These are phyloP conservation scores for Mortierella sp. DNA, from an alignment of 371 early-diverging fungal genomes.

Conservation along the genomic window DNA sequence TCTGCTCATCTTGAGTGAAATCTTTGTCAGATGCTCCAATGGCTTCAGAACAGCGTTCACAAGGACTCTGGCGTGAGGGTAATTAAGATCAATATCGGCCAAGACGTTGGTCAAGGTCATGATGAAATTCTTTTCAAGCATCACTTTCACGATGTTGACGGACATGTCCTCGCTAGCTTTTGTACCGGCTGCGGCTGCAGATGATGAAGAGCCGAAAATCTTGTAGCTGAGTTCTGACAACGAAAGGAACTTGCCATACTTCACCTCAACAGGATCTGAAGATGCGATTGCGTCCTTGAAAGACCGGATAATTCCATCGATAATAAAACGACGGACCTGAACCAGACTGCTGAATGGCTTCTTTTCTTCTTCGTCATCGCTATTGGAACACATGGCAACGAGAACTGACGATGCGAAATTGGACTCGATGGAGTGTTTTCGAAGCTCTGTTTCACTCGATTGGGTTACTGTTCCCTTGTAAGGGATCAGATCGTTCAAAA, in stretches of 20 bases:
- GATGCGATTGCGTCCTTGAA: constrained; percentile 73
- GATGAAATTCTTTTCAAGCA: constrained; percentile 94
- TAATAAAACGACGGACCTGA: constrained; percentile 74
- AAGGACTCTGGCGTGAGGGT: constrained; percentile 84
- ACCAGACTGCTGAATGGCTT: constrained; percentile 67
- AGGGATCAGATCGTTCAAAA: constrained; percentile 75
- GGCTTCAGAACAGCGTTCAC: constrained; percentile 86
- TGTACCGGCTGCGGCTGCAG: constrained; percentile 50
- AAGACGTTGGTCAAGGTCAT: constrained; percentile 82
- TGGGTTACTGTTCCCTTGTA: constrained; percentile 65
- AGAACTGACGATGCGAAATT: constrained; percentile 74
- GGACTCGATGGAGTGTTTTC: constrained; percentile 74
- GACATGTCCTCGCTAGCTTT: constrained; percentile 68
- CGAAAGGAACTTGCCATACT: constrained; percentile 78
- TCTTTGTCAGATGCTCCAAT: constrained; percentile 87
- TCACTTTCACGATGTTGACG: constrained; percentile 78
- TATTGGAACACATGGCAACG: constrained; percentile 69
- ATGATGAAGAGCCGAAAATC: constrained; percentile 71
- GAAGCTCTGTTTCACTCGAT: constrained; percentile 61
- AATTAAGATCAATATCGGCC: constrained; percentile 90
- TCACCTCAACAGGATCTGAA: constrained; percentile 65
- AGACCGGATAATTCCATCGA: constrained; percentile 72
- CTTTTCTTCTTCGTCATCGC: constrained; percentile 60
- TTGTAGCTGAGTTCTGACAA: constrained; percentile 81
- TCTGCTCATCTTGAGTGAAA: constrained; percentile 86